Percentiles rank a stretch among this genome's conserved stretches.
These are phyloP conservation scores for Monosporascus sp. DNA, from an alignment of 2,329 filamentous ascomycete genomes.

Conservation along the genomic window DNA sequence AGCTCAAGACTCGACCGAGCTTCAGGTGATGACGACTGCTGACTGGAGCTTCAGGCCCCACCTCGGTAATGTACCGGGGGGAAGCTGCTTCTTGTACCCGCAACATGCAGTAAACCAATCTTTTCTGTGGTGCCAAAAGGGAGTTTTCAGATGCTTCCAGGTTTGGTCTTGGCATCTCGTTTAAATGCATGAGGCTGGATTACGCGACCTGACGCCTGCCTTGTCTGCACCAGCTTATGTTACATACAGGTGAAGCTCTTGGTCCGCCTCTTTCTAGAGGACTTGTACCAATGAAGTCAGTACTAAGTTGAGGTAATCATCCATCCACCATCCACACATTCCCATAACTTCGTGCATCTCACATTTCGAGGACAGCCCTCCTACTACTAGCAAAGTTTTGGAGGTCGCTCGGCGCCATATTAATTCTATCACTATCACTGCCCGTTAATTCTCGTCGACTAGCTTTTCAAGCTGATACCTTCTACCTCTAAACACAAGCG, in stretches of 20 bases:
- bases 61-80: neutral
- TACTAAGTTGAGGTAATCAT: no score
- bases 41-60: neutral
- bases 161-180: neutral
- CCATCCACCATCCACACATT: no score
- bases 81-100: no score
- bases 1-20: neutral
- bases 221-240: neutral
- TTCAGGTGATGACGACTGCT: neutral
- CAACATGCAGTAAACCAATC: neutral
- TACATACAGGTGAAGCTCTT: neutral
- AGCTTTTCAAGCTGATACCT: neutral
- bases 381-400: neutral
- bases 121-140: neutral
- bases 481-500: conserved; percentile 1
- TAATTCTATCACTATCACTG: no score
- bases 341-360: no score
- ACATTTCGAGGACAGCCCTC: no score
- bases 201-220: neutral
- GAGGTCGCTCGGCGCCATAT: neutral
- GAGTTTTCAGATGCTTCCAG: neutral
- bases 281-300: neutral
- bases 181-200: conserved; percentile 1
- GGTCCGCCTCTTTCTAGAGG: neutral
- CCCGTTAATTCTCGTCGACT: neutral